Evolutionary conservation across 1,284 basidiomycete species (phyloP).

Genomic region (Ceratobasidium sp.): DNA sequence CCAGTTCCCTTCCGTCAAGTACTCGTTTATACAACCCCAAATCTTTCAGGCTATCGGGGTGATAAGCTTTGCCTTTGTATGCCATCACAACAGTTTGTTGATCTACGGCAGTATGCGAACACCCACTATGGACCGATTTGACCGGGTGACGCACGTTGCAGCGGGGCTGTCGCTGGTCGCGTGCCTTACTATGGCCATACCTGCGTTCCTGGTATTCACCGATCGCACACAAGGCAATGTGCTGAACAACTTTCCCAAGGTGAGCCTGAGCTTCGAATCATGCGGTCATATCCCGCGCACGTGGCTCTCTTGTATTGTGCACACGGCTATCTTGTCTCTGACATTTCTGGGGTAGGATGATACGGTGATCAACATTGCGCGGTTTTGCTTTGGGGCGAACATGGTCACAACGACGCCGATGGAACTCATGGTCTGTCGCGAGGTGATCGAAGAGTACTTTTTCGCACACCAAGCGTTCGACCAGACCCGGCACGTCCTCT

Average conservation of each 20-base stretch:
- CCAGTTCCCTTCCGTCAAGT: slow-evolving; percentile 68
- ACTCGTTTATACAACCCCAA: slow-evolving; percentile 78
- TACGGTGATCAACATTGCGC: slow-evolving; percentile 89
- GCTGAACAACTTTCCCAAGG: slow-evolving; percentile 88
- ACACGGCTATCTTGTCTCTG: too few relatives aligned
- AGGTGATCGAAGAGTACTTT: slow-evolving; percentile 94
- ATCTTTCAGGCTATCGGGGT: slow-evolving; percentile 94
- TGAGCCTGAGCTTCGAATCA: slow-evolving; percentile 52
- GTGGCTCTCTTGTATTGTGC: too few relatives aligned
- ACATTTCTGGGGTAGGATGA: slow-evolving; percentile 65
- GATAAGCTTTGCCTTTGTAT: slow-evolving; percentile 93
- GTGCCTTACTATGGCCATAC: slow-evolving; percentile 86
- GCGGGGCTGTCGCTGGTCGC: slow-evolving; percentile 83
- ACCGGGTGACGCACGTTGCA: slow-evolving; percentile 91
- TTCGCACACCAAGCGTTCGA: slow-evolving; percentile 86
- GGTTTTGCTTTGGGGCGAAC: slow-evolving; percentile 95
- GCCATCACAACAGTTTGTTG: slow-evolving; percentile 91
- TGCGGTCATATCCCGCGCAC: slow-evolving; percentile 41
- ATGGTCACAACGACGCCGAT: slow-evolving; percentile 98
- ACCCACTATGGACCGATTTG: slow-evolving; percentile 94
- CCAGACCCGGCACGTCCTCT: slow-evolving; percentile 86
- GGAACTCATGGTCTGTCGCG: slow-evolving; percentile 93
- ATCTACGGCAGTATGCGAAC: slow-evolving; percentile 95
- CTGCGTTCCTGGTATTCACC: slow-evolving; percentile 93
- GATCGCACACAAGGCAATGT: slow-evolving; percentile 95